Conservation (phyloP, 257 asterid genomes). For the Nicotiana obtusifolia region DNA sequence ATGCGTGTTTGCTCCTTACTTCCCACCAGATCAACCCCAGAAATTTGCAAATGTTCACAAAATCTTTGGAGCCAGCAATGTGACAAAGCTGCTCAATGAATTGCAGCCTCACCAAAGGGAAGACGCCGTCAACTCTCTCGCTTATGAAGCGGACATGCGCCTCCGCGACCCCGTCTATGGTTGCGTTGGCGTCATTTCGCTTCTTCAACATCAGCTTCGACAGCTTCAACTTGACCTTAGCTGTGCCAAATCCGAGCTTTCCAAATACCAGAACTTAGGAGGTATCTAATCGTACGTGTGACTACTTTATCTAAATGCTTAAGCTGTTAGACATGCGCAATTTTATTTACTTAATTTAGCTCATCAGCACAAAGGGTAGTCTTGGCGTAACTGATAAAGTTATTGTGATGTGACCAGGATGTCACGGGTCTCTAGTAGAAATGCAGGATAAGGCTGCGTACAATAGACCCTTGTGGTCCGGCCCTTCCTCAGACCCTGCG, state of each 20-base stretch:
- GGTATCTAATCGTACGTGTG: too few relatives aligned
- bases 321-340: too few relatives aligned
- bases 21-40: constrained; percentile 76
- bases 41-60: constrained; percentile 69
- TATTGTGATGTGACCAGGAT: too few relatives aligned
- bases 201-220: constrained; percentile 77
- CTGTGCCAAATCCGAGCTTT: constrained; percentile 72
- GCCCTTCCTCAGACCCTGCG: too few relatives aligned
- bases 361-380: too few relatives aligned
- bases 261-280: constrained; percentile 51
- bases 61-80: constrained; percentile 71
- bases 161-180: constrained; percentile 81
- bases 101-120: constrained; percentile 72
- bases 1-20: constrained; percentile 69
- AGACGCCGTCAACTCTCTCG: constrained; percentile 64
- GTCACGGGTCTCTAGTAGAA: too few relatives aligned
- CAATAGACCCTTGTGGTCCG: too few relatives aligned
- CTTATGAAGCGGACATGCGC: constrained; percentile 73
- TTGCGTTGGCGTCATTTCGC: constrained; percentile 75
- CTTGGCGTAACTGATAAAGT: too few relatives aligned
- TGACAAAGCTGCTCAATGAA: constrained; percentile 63
- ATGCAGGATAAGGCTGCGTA: too few relatives aligned
- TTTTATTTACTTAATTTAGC: too few relatives aligned
- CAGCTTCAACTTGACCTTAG: constrained; percentile 68
- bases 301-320: too few relatives aligned